Conservation (phyloP, 176 grass and related monocot genomes). For the Musa itinerans region DNA sequence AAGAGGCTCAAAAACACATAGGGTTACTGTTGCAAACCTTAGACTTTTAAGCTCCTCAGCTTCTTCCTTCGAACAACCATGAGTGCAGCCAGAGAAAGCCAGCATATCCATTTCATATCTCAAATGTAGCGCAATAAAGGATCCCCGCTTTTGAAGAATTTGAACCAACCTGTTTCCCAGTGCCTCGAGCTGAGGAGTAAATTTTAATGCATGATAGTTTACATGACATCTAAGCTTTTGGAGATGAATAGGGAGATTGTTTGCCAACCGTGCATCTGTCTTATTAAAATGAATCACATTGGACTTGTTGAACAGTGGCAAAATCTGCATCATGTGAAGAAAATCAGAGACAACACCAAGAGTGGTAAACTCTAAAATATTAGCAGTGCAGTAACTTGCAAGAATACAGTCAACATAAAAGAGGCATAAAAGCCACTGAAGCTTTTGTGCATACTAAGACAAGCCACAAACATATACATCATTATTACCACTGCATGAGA, state of each 20-base stretch:
- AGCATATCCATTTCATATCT: slow-evolving; percentile 99
- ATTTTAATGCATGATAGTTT: slow-evolving; percentile 80
- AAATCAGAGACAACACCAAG: slow-evolving; percentile 17
- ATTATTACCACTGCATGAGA: not conserved
- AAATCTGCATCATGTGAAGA: slow-evolving; percentile 51
- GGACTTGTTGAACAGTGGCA: slow-evolving; percentile 78
- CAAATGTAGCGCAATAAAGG: slow-evolving; percentile 85
- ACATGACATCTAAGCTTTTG: slow-evolving; percentile 82
- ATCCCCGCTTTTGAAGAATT: slow-evolving; percentile 44
- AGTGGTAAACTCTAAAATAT: too few species aligned
- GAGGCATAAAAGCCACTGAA: not conserved
- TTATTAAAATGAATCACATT: slow-evolving; percentile 88
- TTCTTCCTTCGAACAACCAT: slow-evolving; percentile 71
- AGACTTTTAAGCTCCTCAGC: slow-evolving; percentile 79
- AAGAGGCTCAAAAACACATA: not conserved
- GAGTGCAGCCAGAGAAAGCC: slow-evolving; percentile 91
- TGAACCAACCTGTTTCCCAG: slow-evolving; percentile 62
- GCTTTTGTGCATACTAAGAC: not conserved
- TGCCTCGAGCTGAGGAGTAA: slow-evolving; percentile 69
- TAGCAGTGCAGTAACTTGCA: not conserved
- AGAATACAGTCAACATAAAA: not conserved
- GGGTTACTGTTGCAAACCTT: slow-evolving; percentile 41
- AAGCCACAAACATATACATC: not conserved
- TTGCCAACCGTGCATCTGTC: slow-evolving; percentile 87
- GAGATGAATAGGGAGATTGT: slow-evolving; percentile 59